These are phyloP conservation scores for Globisporangium megalacanthum DNA, from an alignment of 352 stramenopile species.

Conservation along the genomic window DNA sequence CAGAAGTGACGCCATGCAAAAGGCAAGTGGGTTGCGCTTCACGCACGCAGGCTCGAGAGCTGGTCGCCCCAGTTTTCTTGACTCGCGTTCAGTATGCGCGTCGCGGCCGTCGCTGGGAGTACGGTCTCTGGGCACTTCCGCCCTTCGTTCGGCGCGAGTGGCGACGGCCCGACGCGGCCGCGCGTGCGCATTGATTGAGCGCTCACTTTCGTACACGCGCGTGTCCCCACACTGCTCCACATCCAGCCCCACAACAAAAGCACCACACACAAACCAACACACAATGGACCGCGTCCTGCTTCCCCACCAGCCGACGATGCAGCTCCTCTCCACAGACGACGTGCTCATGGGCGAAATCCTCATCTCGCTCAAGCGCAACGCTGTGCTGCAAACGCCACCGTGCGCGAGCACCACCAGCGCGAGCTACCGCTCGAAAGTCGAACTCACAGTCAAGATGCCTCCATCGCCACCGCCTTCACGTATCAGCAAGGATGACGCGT, in stretches of 20 bases:
- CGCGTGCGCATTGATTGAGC: background rate
- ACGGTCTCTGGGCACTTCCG: background rate
- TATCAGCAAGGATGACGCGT: background rate
- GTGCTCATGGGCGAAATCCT: constrained; percentile 76
- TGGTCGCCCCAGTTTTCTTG: too few species aligned
- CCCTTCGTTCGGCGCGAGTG: background rate
- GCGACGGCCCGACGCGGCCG: too few species aligned
- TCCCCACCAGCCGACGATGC: background rate
- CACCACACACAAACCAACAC: background rate
- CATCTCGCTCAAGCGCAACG: constrained; percentile 61
- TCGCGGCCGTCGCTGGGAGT: too few species aligned
- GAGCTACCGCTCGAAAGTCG: constrained; percentile 43
- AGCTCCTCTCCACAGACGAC: constrained; percentile 46
- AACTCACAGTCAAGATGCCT: constrained; percentile 41
- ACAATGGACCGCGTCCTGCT: constrained; percentile 5
- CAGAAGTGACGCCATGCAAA: background rate
- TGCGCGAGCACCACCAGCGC: constrained; percentile 1
- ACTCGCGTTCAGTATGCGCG: too few species aligned
- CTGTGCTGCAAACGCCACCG: constrained; percentile 15
- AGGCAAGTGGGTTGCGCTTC: background rate
- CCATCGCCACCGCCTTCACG: constrained; percentile 1
- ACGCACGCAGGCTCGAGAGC: too few species aligned
- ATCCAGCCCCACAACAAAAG: background rate
- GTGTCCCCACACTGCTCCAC: constrained; percentile 9
- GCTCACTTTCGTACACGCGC: constrained; percentile 13